Conservation (phyloP, 2,329 filamentous ascomycete species). For the Dichotomopilus funicola region DNA sequence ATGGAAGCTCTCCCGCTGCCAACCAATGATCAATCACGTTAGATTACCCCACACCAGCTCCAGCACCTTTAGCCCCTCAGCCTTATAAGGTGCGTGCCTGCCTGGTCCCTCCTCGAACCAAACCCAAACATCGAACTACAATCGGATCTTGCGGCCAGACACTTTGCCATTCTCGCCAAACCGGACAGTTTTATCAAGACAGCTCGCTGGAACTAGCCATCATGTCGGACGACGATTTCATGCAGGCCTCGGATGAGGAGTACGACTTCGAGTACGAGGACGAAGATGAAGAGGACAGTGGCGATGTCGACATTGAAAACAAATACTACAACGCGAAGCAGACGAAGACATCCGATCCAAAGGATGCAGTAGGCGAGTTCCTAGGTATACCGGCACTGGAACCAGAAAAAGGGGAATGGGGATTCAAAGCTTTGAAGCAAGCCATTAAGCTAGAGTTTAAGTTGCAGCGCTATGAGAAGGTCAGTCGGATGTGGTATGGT, state of each 20-base stretch:
- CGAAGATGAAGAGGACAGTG: conserved; percentile 75
- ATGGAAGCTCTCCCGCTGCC: not conserved
- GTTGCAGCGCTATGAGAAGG: conserved; percentile 79
- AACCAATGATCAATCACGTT: conserved; percentile 11
- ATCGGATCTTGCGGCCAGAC: not conserved
- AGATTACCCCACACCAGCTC: conserved; percentile 16
- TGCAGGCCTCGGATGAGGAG: conserved; percentile 86
- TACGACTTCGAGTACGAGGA: conserved; percentile 99
- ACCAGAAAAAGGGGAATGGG: conserved; percentile 93
- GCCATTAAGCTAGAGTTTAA: conserved; percentile 96
- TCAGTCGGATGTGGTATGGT: conserved; percentile 29
- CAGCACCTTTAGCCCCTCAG: conserved; percentile 4
- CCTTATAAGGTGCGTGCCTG: conserved; percentile 10
- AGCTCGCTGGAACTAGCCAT: conserved; percentile 22
- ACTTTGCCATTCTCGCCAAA: not conserved
- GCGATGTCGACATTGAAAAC: conserved; percentile 94
- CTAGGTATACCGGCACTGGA: conserved; percentile 80
- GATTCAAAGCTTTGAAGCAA: conserved; percentile 96
- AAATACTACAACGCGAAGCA: conserved; percentile 99
- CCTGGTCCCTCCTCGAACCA: not conserved
- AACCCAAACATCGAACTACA: not conserved
- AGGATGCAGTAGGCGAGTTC: conserved; percentile 88
- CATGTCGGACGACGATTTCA: conserved; percentile 88
- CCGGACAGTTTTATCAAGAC: not conserved
- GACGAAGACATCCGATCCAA: conserved; percentile 78